These are phyloP conservation scores for Wickerhamomyces chambardii DNA, from an alignment of 805 yeast genomes.

Conservation along the genomic window DNA sequence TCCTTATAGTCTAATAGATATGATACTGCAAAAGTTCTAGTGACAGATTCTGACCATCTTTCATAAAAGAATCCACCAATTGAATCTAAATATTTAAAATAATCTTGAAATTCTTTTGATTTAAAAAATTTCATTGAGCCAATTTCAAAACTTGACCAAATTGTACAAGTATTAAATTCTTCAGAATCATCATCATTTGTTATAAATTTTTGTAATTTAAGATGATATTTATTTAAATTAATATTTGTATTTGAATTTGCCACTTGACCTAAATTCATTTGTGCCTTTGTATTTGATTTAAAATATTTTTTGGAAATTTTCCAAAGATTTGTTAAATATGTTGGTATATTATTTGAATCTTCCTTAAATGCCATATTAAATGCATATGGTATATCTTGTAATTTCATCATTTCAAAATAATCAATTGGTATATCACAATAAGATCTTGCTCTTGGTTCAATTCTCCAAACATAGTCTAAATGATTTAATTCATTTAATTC, in stretches of 20 bases:
- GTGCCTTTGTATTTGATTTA: too few relatives aligned
- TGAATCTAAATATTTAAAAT: constrained; percentile 56
- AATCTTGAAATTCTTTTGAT: constrained; percentile 1
- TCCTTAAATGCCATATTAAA: constrained; percentile 42
- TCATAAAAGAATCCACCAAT: constrained; percentile 81
- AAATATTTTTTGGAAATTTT: constrained; percentile 5
- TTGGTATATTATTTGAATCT: constrained; percentile 41
- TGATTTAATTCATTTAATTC: background rate
- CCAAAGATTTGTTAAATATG: too few relatives aligned
- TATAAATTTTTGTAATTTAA: background rate
- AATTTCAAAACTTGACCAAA: constrained; percentile 62
- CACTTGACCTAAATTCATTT: too few relatives aligned
- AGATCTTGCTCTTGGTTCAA: background rate
- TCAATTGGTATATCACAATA: background rate
- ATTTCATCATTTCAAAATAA: background rate
- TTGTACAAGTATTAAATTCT: background rate
- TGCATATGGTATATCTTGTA: constrained; percentile 35
- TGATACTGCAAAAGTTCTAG: constrained; percentile 77
- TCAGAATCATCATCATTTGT: background rate
- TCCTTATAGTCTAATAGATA: constrained; percentile 56
- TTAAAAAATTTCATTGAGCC: constrained; percentile 28
- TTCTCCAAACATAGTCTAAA: background rate
- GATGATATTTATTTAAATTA: background rate
- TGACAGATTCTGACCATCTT: constrained; percentile 90
- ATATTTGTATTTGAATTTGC: too few relatives aligned